Conservation (phyloP, 768 basidiomycete genomes). For the Calocybe indica region DNA sequence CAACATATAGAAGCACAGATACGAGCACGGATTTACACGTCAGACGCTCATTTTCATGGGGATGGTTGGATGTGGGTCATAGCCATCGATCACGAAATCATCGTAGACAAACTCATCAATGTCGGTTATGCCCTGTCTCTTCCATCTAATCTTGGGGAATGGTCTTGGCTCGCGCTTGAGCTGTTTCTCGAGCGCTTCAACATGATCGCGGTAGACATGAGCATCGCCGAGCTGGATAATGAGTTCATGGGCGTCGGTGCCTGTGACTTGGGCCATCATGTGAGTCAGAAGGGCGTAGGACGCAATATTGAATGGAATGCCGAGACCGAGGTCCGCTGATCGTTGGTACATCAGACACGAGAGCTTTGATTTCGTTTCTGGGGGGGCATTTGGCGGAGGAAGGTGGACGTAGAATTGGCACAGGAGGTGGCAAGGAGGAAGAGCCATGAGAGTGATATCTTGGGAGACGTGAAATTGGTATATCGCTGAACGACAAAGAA, state of each 20-base stretch:
- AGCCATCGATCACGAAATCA: slow-evolving; percentile 87
- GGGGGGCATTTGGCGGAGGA: slow-evolving; percentile 41
- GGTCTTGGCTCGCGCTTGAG: slow-evolving; percentile 69
- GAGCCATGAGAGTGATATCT: slow-evolving; percentile 94
- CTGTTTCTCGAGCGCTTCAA: slow-evolving; percentile 81
- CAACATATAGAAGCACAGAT: no score
- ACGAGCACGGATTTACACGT: slow-evolving; percentile 1
- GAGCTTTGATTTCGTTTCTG: slow-evolving; percentile 57
- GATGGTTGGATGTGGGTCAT: slow-evolving; percentile 77
- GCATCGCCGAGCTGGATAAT: slow-evolving; percentile 97
- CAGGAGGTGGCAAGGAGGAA: slow-evolving; percentile 98
- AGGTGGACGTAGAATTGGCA: slow-evolving; percentile 99
- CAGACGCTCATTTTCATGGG: slow-evolving; percentile 96
- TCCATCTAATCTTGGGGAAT: slow-evolving; percentile 81
- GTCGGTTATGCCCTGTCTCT: slow-evolving; percentile 50
- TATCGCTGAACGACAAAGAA: background rate
- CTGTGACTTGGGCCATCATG: slow-evolving; percentile 93
- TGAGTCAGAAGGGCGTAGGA: slow-evolving; percentile 97
- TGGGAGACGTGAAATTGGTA: slow-evolving; percentile 1
- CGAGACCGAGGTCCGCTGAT: slow-evolving; percentile 94
- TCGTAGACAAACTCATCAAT: slow-evolving; percentile 77
- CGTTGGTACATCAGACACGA: slow-evolving; percentile 98
- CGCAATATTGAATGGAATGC: slow-evolving; percentile 98
- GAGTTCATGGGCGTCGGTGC: slow-evolving; percentile 82
- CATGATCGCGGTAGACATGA: slow-evolving; percentile 91